A percentile compares a stretch with the other conserved stretches of the same genome.
Evolutionary conservation across 164 flowering plant genomes (phyloP).

Genomic region (Nymphaea thermarum): DNA sequence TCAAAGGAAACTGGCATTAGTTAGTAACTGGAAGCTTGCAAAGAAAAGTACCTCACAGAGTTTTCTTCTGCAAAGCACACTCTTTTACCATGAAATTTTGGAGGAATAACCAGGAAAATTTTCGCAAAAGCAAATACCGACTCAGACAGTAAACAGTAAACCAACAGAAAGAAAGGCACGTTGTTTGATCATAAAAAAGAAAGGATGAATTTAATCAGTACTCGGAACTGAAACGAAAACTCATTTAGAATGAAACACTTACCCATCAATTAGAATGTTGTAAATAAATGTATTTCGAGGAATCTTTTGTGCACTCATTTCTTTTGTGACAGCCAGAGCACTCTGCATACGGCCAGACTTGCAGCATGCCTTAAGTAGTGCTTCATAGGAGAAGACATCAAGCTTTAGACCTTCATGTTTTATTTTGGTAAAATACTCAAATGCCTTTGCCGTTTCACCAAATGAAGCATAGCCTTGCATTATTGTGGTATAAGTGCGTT

Average conservation of each 20-base stretch:
- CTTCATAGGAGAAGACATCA: conserved; percentile 79
- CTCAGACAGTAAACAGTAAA: too few relatives aligned
- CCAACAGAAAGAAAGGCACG: too few relatives aligned
- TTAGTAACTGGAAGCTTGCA: too few relatives aligned
- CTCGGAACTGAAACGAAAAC: neutral
- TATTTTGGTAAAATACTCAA: conserved; percentile 70
- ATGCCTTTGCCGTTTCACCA: conserved; percentile 93
- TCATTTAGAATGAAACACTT: conserved; percentile 10
- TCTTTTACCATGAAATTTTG: too few relatives aligned
- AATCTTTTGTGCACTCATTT: conserved; percentile 71
- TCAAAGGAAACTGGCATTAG: too few relatives aligned
- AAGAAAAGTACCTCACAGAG: too few relatives aligned
- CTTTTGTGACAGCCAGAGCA: conserved; percentile 91
- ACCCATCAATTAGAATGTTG: conserved; percentile 98
- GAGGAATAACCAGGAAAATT: too few relatives aligned
- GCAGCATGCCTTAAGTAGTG: conserved; percentile 96
- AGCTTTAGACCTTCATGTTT: conserved; percentile 77
- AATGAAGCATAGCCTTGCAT: conserved; percentile 97
- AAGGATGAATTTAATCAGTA: too few relatives aligned
- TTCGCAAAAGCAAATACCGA: too few relatives aligned
- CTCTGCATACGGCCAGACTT: conserved; percentile 98
- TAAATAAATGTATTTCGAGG: conserved; percentile 78
- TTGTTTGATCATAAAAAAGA: too few relatives aligned
- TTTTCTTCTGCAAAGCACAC: too few relatives aligned
- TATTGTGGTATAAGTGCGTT: conserved; percentile 78